These are phyloP conservation scores for Chrysoporthe cubensis DNA, from an alignment of 2,329 filamentous ascomycete species.

Conservation along the genomic window DNA sequence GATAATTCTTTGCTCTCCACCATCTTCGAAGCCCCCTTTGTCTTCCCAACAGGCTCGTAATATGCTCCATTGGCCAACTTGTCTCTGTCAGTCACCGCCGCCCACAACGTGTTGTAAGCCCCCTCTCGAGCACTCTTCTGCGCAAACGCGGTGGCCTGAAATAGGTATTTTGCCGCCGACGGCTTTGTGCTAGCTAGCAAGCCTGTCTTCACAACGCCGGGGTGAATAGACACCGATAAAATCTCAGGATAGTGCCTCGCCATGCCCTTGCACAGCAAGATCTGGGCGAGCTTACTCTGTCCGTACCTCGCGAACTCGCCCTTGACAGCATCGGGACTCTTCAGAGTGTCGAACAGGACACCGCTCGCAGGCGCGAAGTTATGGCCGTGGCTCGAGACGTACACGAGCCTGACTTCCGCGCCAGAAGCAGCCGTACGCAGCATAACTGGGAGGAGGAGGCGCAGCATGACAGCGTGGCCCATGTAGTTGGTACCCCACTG, in stretches of 20 bases:
- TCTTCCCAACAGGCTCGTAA: conserved; percentile 39
- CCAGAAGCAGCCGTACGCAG: conserved; percentile 33
- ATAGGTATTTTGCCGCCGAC: conserved; percentile 20
- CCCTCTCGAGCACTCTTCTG: conserved; percentile 28
- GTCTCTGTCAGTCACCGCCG: neutral
- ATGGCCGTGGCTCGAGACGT: conserved; percentile 35
- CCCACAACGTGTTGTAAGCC: conserved; percentile 7
- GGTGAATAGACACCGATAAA: conserved; percentile 34
- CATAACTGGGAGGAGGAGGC: conserved; percentile 40
- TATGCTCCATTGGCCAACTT: conserved; percentile 36
- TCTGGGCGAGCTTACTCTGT: conserved; percentile 38
- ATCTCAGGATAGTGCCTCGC: conserved; percentile 33
- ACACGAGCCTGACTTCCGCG: conserved; percentile 37
- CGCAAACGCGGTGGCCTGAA: conserved; percentile 27
- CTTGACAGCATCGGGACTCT: conserved; percentile 30
- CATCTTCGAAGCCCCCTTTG: conserved; percentile 30
- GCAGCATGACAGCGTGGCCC: conserved; percentile 49
- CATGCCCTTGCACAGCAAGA: conserved; percentile 35
- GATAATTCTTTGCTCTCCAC: conserved; percentile 35
- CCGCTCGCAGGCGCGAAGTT: conserved; percentile 30
- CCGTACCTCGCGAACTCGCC: conserved; percentile 34
- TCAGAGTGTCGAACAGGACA: conserved; percentile 37
- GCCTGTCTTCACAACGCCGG: conserved; percentile 36
- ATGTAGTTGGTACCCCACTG: conserved; percentile 55
- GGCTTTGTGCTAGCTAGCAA: conserved; percentile 19